Conservation (phyloP, 225 moss, liverwort and hornwort species). For the Lunularia cruciata region DNA sequence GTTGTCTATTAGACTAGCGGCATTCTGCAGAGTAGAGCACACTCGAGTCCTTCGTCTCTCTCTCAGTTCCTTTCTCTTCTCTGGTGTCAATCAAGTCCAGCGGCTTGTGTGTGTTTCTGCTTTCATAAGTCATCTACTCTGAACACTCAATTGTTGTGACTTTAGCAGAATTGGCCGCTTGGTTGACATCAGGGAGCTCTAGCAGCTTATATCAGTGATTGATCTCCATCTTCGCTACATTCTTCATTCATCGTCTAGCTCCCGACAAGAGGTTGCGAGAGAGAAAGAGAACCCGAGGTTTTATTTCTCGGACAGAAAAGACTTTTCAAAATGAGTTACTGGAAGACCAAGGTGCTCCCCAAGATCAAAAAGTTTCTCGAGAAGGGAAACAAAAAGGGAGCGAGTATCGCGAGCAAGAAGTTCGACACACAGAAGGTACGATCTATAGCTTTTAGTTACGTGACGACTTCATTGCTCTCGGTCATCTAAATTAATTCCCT, state of each 20-base stretch:
- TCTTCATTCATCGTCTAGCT: not conserved
- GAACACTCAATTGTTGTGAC: conserved; percentile 3
- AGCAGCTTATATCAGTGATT: no score
- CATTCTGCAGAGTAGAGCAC: conserved; percentile 13
- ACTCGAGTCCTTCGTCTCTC: conserved; percentile 5
- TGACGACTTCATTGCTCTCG: no score
- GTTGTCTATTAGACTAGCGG: conserved; percentile 18
- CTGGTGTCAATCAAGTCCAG: conserved; percentile 11
- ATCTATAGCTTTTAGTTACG: not conserved
- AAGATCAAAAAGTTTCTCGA: conserved; percentile 32
- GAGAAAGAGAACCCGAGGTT: not conserved
- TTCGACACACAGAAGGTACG: conserved; percentile 25
- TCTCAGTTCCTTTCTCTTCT: not conserved
- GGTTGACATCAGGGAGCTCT: conserved; percentile 9
- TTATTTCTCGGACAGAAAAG: conserved; percentile 1
- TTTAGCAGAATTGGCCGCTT: conserved; percentile 14
- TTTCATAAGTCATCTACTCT: not conserved
- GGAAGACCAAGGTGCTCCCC: conserved; percentile 32
- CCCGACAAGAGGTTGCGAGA: not conserved
- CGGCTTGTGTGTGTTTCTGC: conserved; percentile 12
- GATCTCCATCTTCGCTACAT: no score
- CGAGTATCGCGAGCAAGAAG: conserved; percentile 9
- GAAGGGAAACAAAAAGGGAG: conserved; percentile 16
- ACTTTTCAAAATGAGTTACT: conserved; percentile 27
- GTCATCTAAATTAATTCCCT: no score